phyloP scores from a whole-genome alignment of 164 flowering plant species.

The Chimonanthus praecox region DNA sequence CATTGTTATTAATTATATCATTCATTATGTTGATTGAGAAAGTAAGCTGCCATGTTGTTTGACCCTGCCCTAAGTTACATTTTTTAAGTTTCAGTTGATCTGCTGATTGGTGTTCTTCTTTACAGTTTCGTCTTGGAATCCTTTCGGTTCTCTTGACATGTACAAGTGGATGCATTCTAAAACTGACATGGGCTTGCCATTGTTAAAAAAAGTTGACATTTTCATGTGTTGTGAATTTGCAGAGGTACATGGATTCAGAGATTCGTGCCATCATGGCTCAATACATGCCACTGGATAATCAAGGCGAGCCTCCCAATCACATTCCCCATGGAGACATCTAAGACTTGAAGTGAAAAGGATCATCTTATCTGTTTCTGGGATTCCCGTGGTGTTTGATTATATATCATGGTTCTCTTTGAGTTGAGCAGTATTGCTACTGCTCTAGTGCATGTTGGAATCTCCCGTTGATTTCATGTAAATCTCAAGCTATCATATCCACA shows the following conservation, averaged over 20 bases:
- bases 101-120: too few species aligned
- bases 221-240: conserved; percentile 19
- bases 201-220: background rate
- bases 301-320: conserved; percentile 45
- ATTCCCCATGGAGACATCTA: conserved; percentile 36
- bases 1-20: too few species aligned
- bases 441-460: background rate
- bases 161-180: too few species aligned
- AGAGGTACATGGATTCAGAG: conserved; percentile 91
- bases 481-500: conserved; percentile 8
- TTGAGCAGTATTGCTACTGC: too few species aligned
- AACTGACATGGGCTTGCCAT: background rate
- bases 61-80: too few species aligned
- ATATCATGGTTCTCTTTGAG: conserved; percentile 5
- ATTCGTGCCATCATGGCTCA: conserved; percentile 88
- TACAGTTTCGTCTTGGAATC: too few species aligned
- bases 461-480: conserved; percentile 6
- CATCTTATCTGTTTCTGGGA: conserved; percentile 2
- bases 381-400: conserved; percentile 7
- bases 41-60: too few species aligned
- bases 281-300: conserved; percentile 84
- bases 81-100: too few species aligned
- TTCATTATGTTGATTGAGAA: too few species aligned
- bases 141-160: too few species aligned
- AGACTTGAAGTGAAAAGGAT: background rate